Evolutionary conservation across 1,139 yeast genomes (phyloP).

Genomic region (Hyphopichia khmerensis): DNA sequence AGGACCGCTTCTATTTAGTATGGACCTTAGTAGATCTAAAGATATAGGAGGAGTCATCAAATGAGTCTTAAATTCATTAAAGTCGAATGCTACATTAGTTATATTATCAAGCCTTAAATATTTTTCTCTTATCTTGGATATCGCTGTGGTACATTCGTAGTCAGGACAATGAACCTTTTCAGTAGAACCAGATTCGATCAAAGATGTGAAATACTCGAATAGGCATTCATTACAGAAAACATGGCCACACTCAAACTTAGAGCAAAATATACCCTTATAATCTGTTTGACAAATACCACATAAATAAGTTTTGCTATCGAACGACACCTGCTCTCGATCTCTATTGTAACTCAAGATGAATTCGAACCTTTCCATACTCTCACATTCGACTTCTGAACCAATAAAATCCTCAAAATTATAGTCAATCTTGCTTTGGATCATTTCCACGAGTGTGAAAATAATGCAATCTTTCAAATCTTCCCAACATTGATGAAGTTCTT

Average conservation of each 20-base stretch:
- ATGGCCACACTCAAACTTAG: constrained; percentile 50
- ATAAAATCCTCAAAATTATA: constrained; percentile 9
- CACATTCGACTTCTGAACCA: constrained; percentile 7
- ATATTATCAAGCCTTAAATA: constrained; percentile 21
- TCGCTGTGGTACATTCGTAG: constrained; percentile 40
- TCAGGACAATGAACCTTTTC: constrained; percentile 62
- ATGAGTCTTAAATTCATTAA: constrained; percentile 23
- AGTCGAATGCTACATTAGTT: constrained; percentile 16
- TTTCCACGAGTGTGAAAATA: constrained; percentile 48
- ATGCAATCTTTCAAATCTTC: constrained; percentile 38
- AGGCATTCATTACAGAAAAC: constrained; percentile 55
- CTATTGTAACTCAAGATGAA: constrained; percentile 14
- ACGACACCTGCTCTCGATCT: constrained; percentile 23
- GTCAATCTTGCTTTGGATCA: constrained; percentile 28
- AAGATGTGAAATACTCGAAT: constrained; percentile 41
- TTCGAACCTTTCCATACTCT: constrained; percentile 15
- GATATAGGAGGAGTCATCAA: constrained; percentile 42
- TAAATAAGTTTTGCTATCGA: constrained; percentile 39
- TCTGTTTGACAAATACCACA: constrained; percentile 63
- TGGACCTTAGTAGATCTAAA: constrained; percentile 23
- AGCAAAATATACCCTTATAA: constrained; percentile 47
- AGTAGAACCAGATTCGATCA: constrained; percentile 52
- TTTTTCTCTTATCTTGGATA: constrained; percentile 14
- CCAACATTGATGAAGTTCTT: constrained; percentile 33
- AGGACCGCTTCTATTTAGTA: constrained; percentile 17